These are phyloP conservation scores for Lentinus brumalis DNA, from an alignment of 768 basidiomycete species.

Conservation along the genomic window DNA sequence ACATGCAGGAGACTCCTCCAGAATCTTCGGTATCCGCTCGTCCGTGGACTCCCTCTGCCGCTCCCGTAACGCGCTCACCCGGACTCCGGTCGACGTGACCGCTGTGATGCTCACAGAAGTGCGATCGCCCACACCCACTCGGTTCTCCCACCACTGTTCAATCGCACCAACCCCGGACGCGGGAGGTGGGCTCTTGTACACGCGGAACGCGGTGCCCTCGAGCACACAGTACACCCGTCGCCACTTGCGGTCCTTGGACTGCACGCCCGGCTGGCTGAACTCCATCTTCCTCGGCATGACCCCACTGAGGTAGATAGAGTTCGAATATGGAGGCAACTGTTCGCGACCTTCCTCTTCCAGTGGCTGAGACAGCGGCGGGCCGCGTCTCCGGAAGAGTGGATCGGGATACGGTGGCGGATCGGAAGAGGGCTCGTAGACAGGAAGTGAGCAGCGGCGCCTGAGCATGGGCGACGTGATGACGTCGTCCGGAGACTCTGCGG, in stretches of 20 bases:
- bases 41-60: conserved; percentile 23
- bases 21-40: conserved; percentile 18
- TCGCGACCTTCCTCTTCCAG: conserved; percentile 87
- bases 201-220: conserved; percentile 86
- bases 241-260: conserved; percentile 93
- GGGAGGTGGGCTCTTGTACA: conserved; percentile 59
- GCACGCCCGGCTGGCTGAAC: conserved; percentile 80
- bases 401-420: conserved; percentile 71
- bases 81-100: conserved; percentile 26
- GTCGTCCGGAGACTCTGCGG: conserved; percentile 18
- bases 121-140: conserved; percentile 72
- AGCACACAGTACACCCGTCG: conserved; percentile 83
- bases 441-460: conserved; percentile 69
- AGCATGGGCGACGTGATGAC: conserved; percentile 39
- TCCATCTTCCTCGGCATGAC: conserved; percentile 93
- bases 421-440: conserved; percentile 58
- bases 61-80: conserved; percentile 33
- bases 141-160: conserved; percentile 79
- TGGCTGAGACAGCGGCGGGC: conserved; percentile 40
- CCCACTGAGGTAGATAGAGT: conserved; percentile 77
- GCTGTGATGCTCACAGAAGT: conserved; percentile 22
- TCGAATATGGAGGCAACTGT: conserved; percentile 77
- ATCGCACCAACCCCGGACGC: conserved; percentile 52
- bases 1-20: conserved; percentile 21
- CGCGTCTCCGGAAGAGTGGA: conserved; percentile 36